phyloP scores from a whole-genome alignment of 2,329 filamentous ascomycete genomes.

The Alternaria sp. region DNA sequence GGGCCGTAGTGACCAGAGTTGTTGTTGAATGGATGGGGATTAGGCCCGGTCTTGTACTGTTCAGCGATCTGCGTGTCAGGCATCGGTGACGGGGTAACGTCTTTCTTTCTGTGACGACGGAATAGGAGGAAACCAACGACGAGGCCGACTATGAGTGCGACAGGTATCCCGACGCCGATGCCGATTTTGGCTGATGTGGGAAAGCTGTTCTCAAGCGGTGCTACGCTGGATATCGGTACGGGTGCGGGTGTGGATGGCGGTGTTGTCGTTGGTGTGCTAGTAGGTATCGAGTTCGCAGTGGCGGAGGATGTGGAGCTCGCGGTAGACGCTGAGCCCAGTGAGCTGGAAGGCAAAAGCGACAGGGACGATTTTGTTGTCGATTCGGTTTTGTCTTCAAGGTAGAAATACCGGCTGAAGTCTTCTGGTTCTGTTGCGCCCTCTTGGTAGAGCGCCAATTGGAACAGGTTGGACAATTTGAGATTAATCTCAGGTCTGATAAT shows the following conservation, averaged over 20 bases:
- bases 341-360: neutral
- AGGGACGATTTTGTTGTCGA: neutral
- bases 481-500: neutral
- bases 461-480: neutral
- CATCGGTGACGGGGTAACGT: neutral
- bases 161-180: neutral
- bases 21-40: neutral
- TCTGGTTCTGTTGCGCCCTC: neutral
- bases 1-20: neutral
- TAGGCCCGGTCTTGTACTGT: neutral
- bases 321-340: neutral
- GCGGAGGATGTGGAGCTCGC: neutral
- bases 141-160: neutral
- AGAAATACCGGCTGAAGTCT: neutral
- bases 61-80: neutral
- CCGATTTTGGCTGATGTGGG: conserved; percentile 2
- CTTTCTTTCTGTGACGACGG: neutral
- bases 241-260: neutral
- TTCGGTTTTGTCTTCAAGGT: neutral
- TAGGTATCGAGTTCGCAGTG: neutral
- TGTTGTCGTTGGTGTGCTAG: neutral
- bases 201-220: neutral
- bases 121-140: neutral
- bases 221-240: neutral
- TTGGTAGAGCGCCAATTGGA: neutral